Percentiles rank a stretch among this genome's conserved stretches.
These are phyloP conservation scores for Cladosporium sp. DNA, from an alignment of 2,329 filamentous ascomycete genomes.

Conservation along the genomic window DNA sequence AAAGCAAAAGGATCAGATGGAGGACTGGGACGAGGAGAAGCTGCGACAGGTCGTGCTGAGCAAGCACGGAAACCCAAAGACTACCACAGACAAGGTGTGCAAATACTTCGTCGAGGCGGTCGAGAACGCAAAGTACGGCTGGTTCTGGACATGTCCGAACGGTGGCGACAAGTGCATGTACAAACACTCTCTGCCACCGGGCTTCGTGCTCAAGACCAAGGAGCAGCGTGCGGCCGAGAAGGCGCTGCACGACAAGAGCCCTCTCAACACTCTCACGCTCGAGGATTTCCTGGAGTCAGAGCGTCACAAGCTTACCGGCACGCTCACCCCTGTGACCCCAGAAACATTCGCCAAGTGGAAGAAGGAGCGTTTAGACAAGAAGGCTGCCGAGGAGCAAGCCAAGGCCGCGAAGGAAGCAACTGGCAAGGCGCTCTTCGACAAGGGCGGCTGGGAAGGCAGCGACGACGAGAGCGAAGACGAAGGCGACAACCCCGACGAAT, in stretches of 20 bases:
- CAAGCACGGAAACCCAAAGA: slow-evolving; percentile 96
- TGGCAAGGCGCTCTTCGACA: slow-evolving; percentile 91
- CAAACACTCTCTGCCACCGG: slow-evolving; percentile 89
- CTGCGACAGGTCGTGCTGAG: slow-evolving; percentile 84
- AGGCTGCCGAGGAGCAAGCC: slow-evolving; percentile 88
- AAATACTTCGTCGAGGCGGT: slow-evolving; percentile 97
- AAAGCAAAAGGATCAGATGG: slow-evolving; percentile 90
- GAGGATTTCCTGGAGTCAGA: slow-evolving; percentile 98
- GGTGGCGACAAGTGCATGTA: slow-evolving; percentile 99
- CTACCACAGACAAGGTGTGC: slow-evolving; percentile 97
- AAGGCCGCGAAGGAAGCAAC: slow-evolving; percentile 92
- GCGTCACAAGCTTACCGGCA: slow-evolving; percentile 90
- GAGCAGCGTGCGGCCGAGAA: slow-evolving; percentile 96
- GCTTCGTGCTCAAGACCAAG: slow-evolving; percentile 96
- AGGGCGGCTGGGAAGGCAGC: slow-evolving; percentile 80
- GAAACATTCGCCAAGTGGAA: slow-evolving; percentile 98
- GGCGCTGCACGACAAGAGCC: slow-evolving; percentile 91
- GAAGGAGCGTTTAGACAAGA: slow-evolving; percentile 90
- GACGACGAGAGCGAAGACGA: slow-evolving; percentile 64
- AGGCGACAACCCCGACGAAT: slow-evolving; percentile 64
- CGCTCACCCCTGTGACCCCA: slow-evolving; percentile 86
- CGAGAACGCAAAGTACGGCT: slow-evolving; percentile 97
- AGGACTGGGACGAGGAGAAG: slow-evolving; percentile 97
- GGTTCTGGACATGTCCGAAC: slow-evolving; percentile 98
- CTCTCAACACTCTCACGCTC: slow-evolving; percentile 87